Percentiles rank a stretch among this genome's conserved stretches.
phyloP scores from a whole-genome alignment of 257 asterid species.

The Nicotiana obtusifolia region DNA sequence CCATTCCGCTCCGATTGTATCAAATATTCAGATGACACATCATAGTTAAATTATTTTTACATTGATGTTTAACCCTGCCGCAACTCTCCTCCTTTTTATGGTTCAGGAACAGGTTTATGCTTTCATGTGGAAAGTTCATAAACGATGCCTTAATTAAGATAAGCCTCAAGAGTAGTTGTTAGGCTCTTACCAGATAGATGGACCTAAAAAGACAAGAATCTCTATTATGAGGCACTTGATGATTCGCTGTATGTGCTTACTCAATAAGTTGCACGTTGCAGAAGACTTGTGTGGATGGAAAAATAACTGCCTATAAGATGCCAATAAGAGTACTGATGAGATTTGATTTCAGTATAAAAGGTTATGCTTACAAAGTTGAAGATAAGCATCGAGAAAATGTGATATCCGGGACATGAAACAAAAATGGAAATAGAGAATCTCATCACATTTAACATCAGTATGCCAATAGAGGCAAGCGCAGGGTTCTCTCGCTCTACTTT shows the following conservation, averaged over 20 bases:
- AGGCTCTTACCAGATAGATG: not conserved
- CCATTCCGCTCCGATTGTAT: not conserved
- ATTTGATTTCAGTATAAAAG: not conserved
- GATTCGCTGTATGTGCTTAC: not conserved
- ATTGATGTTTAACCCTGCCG: not conserved
- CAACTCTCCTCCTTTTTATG: not conserved
- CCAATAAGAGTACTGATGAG: not conserved
- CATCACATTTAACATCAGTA: not conserved
- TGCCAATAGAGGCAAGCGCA: conserved; percentile 5
- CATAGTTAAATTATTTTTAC: not conserved
- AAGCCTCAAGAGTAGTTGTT: not conserved
- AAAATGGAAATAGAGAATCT: not conserved
- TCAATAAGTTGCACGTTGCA: not conserved
- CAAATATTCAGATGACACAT: not conserved
- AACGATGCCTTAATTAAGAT: not conserved
- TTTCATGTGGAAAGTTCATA: not conserved
- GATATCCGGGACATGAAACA: not conserved
- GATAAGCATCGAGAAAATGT: not conserved
- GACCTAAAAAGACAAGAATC: not conserved
- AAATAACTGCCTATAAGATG: not conserved
- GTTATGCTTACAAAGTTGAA: not conserved
- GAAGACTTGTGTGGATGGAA: not conserved
- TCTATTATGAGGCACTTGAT: not conserved
- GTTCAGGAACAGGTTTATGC: not conserved
- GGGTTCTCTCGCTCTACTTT: not conserved